Base-by-base conservation (phyloP, 2,329 filamentous ascomycete genomes). In the Graphilbum sp. region DNA sequence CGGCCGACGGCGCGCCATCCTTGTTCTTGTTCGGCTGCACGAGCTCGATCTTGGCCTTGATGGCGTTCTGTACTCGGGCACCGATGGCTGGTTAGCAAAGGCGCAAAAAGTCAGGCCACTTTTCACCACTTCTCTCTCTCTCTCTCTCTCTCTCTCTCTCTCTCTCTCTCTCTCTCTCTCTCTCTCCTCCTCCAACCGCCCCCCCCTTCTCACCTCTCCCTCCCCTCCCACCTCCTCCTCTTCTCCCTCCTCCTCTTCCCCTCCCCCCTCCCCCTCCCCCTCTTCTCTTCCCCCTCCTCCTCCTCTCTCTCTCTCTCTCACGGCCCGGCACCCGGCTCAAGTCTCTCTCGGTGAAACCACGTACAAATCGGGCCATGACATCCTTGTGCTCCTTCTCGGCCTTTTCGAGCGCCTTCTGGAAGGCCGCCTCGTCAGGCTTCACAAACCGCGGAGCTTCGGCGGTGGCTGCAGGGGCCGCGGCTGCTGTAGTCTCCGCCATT, bases 21-120 rank as follows among this genome's bases (percentile, higher is more conserved):
- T 72, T 75, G 62, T 59, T 80, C 61, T 73, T 75, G 62, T 59
- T 80, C 35, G 84, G 82, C 53, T 78, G 71, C 43, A 82, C 83
- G 46, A 77, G 66, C 41, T 95, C 86, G 54, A 96, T 75, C 66
- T 95, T 93, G 56, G 78, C 72, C 62, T 86, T 88, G 62, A 90
- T 67, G 47, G 79, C 77, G 54, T 83, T 87, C 88, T 96, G 54
- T n/a, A 45, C n/a, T n/a, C 44, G n/a, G n/a, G n/a, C n/a, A n/a
- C n/a, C n/a, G n/a, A n/a, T n/a, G n/a, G n/a, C n/a, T n/a, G n/a
- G n/a, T n/a, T n/a, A n/a, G n/a, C n/a, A n/a, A n/a, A n/a, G n/a
- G n/a, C n/a, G n/a, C n/a, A n/a, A n/a, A n/a, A n/a, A n/a, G n/a
- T n/a, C n/a, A n/a, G n/a, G n/a, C n/a, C n/a, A n/a, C n/a, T n/a